phyloP scores from a whole-genome alignment of 805 yeast species.

The Peterozyma xylosa region DNA sequence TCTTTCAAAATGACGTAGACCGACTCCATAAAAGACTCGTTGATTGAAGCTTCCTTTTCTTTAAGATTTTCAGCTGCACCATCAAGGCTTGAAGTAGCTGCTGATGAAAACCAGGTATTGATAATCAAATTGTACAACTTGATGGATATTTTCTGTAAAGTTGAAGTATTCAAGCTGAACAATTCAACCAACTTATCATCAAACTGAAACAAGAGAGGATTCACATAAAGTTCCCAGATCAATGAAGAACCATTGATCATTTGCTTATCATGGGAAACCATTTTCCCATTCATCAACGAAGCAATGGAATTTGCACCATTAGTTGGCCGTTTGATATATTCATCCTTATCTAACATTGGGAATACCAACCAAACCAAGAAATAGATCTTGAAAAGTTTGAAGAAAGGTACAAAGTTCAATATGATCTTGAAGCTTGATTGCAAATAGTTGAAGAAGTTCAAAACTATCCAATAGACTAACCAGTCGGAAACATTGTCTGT shows the following conservation, averaged over 20 bases:
- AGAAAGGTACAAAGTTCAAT: slow-evolving; percentile 43
- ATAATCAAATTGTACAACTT: slow-evolving; percentile 7
- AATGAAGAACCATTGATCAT: slow-evolving; percentile 29
- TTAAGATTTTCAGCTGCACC: slow-evolving; percentile 1
- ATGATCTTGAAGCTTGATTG: slow-evolving; percentile 24
- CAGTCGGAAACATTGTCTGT: slow-evolving; percentile 20
- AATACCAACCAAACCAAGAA: slow-evolving; percentile 48
- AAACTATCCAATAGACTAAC: slow-evolving; percentile 63
- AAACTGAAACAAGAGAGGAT: slow-evolving; percentile 29
- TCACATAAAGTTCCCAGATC: slow-evolving; percentile 27
- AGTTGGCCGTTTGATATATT: slow-evolving; percentile 1
- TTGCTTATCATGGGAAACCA: not conserved
- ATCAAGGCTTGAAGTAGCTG: slow-evolving; percentile 3
- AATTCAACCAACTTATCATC: slow-evolving; percentile 24
- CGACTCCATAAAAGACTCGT: slow-evolving; percentile 8
- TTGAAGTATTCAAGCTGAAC: slow-evolving; percentile 7
- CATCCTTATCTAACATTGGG: slow-evolving; percentile 10
- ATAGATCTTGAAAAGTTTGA: slow-evolving; percentile 34
- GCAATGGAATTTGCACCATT: not conserved
- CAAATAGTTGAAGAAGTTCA: slow-evolving; percentile 27
- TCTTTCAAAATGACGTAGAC: slow-evolving; percentile 5
- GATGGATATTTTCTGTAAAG: slow-evolving; percentile 6
- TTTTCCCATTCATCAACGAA: not conserved
- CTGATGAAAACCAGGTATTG: slow-evolving; percentile 4
- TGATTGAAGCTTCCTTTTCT: not conserved